Base-by-base conservation (phyloP, 2,329 filamentous ascomycete genomes). In the Ophiostoma montium region DNA sequence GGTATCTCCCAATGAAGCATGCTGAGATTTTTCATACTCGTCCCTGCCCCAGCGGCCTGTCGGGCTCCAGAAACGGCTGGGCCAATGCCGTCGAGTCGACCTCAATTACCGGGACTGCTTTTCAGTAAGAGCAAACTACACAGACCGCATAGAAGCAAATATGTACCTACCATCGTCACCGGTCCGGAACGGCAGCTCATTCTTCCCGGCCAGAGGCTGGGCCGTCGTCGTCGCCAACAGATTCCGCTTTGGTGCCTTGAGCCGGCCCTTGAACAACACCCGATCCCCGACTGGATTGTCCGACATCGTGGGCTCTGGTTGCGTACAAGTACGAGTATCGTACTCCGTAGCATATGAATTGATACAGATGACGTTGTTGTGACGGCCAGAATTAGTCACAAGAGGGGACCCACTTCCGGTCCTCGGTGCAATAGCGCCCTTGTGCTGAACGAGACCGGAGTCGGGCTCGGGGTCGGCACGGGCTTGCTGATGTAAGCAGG, bases 1-100 rank as follows among this genome's bases (percentile, higher is more conserved):
- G n/a, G n/a, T n/a, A n/a, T n/a, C n/a, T n/a, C n/a, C n/a, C n/a
- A n/a, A n/a, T n/a, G n/a, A n/a, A n/a, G n/a, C n/a, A n/a, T n/a
- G n/a, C n/a, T n/a, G n/a, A n/a, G n/a, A n/a, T n/a, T n/a, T n/a
- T n/a, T n/a, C n/a, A n/a, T n/a, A n/a, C n/a, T n/a, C n/a, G n/a
- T n/a, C n/a, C n/a, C 35, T 41, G 43, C 6, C 48, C 48, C 5
- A 52, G 39, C 9, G 51, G 32, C 11, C 32, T 35, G 15, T 53
- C 48, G 2, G 50, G 51, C 23, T 52, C 46, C 15, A 55, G 42
- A 42, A 55, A 55, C 3, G 53, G 51, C 48, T 55, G 53, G 3
- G 50, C 33, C 45, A 53, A n/a, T 12, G 50, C 18, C 30, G 52
- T 55, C 13, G 53, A 55, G 23, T 43, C 31, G 3, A 55, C 38